Base-by-base conservation (phyloP, 139 green algal species). In the Zygnema circumcarinatum region DNA sequence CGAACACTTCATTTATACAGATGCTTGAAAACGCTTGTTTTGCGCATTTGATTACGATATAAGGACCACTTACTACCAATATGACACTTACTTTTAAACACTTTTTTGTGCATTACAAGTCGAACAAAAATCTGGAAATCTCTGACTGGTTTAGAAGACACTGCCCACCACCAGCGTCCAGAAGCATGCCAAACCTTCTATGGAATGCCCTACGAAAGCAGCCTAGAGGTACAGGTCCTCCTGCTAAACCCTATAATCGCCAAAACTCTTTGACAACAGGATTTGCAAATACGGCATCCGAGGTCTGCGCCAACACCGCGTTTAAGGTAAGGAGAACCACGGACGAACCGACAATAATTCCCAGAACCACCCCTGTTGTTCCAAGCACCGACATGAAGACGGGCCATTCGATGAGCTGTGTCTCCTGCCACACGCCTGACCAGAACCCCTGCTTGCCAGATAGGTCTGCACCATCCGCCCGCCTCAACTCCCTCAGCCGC, bases 391-490 rank as follows among this genome's bases (percentile, higher is more conserved):
- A 62, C 29, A 35, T 1, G 7, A 92, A 83, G 0, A 62, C 85
- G 32, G 93, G 93, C 93, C 93, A 95, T 75, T 94, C 81, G 83
- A 95, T 95, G 16, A 95, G 87, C 56, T 56, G 35, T 35, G 94
- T 91, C 87, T 95, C 93, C 73, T 94, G 88, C 68, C 89, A 25
- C 39, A 95, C 94, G 21, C 92, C 91, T 32, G n/a, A 16, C 84
- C 84, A 89, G 76, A 89, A 89, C 2, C 3, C 31, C 67, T 40
- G 67, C 62, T 62, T 83, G 38, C 16, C 36, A 78, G 69, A 11
- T 7, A 62, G 47, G 16, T 16, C 47, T 25, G 47, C 47, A 16
- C 47, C 47, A 62, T 62, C 47, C 16, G 47, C 16, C 47, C 16
- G 47, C 7, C 47, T 7, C 16, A 25, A 16, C 16, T 62, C 7